Base-by-base conservation (phyloP, 164 flowering plant genomes). In the Platanus orientalis region DNA sequence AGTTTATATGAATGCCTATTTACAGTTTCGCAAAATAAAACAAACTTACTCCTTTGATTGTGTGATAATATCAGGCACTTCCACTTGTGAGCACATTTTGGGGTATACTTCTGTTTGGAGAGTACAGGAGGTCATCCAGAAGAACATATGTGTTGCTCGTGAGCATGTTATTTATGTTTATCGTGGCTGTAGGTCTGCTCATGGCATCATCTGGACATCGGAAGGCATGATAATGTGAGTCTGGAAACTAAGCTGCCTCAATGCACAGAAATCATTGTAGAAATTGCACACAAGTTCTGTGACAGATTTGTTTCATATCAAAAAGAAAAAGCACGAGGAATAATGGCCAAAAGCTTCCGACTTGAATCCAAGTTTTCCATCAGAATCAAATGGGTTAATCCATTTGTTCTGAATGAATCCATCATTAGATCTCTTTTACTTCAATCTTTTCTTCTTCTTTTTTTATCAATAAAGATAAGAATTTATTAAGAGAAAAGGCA, bases 61-160 rank as follows among this genome's bases (percentile, higher is more conserved):
- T 19, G 44, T 19, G 9, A 36, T 36, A 36, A 49, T 65, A 9
- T 32, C 84, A 87, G 93, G 93, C 93, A 54, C 82, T 87, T 61
- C 93, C 90, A 30, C 78, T 86, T 12, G 93, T 84, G 73, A 84
- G 90, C 79, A 87, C 90, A 0, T 83, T 84, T 48, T 87, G 93
- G 93, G 90, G 86, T 0, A 63, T 87, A 54, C 54, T 85, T 12
- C 12, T 87, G 39, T 84, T 87, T 68, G 93, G 93, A 32, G 93
- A 87, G 73, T 87, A 87, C 73, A 34, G 88, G 25, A 81, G 62
- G 67, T 87, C 93, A 14, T 87, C 93, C 3, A 67, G 77, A 57
- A 77, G 78, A 68, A 87, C 93, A 10, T 85, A 87, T 52, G 9
- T 71, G n/a, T 63, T 80, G 63, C 88, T 87, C 0, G 67, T 39